Base-by-base conservation (phyloP, 1,284 basidiomycete genomes). In the Boletus semigastroideus region DNA sequence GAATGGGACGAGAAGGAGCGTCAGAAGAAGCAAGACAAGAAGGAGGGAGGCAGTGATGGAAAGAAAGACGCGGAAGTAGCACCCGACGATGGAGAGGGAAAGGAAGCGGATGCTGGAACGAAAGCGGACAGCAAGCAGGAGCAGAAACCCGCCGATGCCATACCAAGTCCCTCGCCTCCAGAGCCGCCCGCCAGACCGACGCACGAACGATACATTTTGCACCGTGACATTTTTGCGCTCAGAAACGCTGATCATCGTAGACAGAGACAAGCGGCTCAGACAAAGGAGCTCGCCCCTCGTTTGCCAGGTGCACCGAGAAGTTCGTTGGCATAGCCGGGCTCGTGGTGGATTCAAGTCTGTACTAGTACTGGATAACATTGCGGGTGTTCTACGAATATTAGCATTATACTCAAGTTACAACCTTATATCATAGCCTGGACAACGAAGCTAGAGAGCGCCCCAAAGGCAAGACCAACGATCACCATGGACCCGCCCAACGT, bases 401-500 rank as follows among this genome's bases (percentile, higher is more conserved):
- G 31, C 33, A 30, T 5, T 31, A n/a, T 34, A 40, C 38, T n/a
- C n/a, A n/a, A n/a, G n/a, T n/a, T n/a, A 54, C 19, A 14, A 22
- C 7, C 10, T 67, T 86, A 91, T 14, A 90, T 76, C 3, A 77
- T 73, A 12, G 77, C 79, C 58, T 83, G 78, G 14, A 94, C 88
- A 2, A 75, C 87, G 65, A 94, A 94, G 65, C 90, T 94, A 38
- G 78, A 76, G 42, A 88, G 66, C 64, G 90, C 91, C 0, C 92
- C 92, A 0, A 82, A 49, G 4, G 81, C 82, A 47, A 95, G 73
- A 3, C 92, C 92, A 4, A 82, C 83, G 1, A 92, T 86, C 16
- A 93, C 68, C 56, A 80, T 90, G 70, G 93, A 94, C 54, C 80
- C 85, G 1, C 84, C 84, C 10, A 95, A 77, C 1, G 87, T 89